These are phyloP conservation scores for Suillus clintonianus DNA, from an alignment of 768 basidiomycete species.

Conservation along the genomic window DNA sequence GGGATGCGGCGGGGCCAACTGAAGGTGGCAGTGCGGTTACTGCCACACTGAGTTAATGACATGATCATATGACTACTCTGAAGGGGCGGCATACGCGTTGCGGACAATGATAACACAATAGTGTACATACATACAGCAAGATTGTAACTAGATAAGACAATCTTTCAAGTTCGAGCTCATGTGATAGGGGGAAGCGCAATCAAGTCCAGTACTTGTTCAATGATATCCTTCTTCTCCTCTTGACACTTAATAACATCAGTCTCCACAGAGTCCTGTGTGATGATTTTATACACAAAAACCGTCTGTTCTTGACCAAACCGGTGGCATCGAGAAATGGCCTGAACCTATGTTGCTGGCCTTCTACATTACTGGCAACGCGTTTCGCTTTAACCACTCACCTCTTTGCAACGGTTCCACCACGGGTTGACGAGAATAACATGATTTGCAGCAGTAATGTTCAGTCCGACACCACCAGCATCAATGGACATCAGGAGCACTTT, in stretches of 20 bases:
- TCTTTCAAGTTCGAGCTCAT: neutral
- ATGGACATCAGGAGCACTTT: constrained; percentile 1
- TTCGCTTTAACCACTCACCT: neutral
- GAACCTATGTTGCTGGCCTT: neutral
- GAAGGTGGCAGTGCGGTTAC: neutral
- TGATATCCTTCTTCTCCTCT: neutral
- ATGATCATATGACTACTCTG: neutral
- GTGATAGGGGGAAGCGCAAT: neutral
- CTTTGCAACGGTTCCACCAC: neutral
- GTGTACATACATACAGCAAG: neutral
- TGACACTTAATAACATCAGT: neutral
- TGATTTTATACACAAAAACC: neutral
- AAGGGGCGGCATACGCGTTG: neutral
- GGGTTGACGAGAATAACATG: neutral
- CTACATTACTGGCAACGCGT: neutral
- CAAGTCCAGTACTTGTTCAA: neutral
- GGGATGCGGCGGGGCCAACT: neutral
- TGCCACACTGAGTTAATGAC: neutral
- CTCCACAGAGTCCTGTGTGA: neutral
- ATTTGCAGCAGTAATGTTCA: neutral
- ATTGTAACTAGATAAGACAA: neutral
- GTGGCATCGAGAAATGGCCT: neutral
- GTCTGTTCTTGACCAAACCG: constrained; percentile 1
- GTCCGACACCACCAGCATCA: constrained; percentile 1
- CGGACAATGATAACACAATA: neutral